A percentile compares a stretch with the other conserved stretches of the same genome.
These are phyloP conservation scores for Sporothrix inflata DNA, from an alignment of 2,329 filamentous ascomycete species.

Conservation along the genomic window DNA sequence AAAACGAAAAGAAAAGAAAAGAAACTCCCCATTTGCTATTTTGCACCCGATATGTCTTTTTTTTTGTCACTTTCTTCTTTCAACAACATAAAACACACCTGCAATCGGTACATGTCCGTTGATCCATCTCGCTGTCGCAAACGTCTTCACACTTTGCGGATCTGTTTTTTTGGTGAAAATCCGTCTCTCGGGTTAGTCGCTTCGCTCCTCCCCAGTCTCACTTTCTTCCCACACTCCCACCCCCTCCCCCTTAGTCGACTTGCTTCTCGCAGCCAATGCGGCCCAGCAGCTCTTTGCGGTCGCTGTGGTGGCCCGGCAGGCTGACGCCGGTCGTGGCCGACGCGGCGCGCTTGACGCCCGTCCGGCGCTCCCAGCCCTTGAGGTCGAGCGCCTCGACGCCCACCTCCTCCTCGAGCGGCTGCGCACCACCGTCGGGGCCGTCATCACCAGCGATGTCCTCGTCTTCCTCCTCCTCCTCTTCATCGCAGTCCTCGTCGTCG, in stretches of 20 bases:
- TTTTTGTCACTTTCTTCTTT: background rate
- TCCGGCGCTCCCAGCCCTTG: constrained; percentile 63
- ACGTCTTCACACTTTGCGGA: background rate
- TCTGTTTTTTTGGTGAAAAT: background rate
- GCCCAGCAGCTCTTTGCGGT: constrained; percentile 78
- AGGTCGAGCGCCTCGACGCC: constrained; percentile 73
- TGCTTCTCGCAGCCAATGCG: constrained; percentile 84
- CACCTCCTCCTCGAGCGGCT: constrained; percentile 72
- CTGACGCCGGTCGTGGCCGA: constrained; percentile 63
- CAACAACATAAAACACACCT: background rate
- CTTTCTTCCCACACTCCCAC: background rate
- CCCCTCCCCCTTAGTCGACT: constrained; percentile 47
- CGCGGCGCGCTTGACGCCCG: constrained; percentile 56
- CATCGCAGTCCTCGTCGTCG: constrained; percentile 76
- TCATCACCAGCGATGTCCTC: constrained; percentile 59
- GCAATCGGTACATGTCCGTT: too few species aligned
- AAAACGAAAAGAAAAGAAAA: constrained; percentile 8
- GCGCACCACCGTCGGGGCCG: constrained; percentile 44
- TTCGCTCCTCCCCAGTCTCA: too few species aligned
- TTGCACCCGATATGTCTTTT: constrained; percentile 14
- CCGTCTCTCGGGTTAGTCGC: too few species aligned
- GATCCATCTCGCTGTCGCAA: too few species aligned
- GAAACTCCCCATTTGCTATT: constrained; percentile 13
- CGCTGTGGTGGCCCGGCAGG: constrained; percentile 70
- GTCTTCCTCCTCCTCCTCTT: constrained; percentile 57